Conservation (phyloP, 2,329 filamentous ascomycete species). For the Fusarium sublunatum region DNA sequence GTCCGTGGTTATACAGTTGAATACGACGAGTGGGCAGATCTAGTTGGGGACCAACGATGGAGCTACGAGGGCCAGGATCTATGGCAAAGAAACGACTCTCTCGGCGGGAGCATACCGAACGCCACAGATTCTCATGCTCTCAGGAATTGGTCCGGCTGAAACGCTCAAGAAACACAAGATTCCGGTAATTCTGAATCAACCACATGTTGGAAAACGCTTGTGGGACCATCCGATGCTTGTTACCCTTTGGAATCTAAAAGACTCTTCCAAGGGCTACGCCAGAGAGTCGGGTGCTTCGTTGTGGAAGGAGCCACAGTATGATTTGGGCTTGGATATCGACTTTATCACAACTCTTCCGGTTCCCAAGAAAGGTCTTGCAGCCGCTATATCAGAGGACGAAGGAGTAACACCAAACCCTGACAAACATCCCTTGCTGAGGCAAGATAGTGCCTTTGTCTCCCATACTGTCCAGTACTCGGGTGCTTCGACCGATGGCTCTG, state of each 20-base stretch:
- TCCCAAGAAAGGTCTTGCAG: background rate
- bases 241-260: no score
- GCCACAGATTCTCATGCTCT: slow-evolving; percentile 53
- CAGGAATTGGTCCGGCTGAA: slow-evolving; percentile 50
- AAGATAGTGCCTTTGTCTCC: background rate
- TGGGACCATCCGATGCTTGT: no score
- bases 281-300: background rate
- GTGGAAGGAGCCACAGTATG: background rate
- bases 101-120: slow-evolving; percentile 52
- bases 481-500: background rate
- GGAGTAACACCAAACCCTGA: background rate
- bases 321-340: background rate
- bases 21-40: slow-evolving; percentile 58
- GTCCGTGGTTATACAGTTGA: slow-evolving; percentile 57
- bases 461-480: background rate
- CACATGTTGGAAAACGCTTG: no score
- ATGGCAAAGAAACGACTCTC: slow-evolving; percentile 51
- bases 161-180: slow-evolving; percentile 21
- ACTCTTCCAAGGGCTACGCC: background rate
- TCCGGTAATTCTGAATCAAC: no score
- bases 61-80: slow-evolving; percentile 54
- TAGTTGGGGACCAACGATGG: slow-evolving; percentile 55
- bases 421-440: background rate
- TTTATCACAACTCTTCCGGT: background rate
- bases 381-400: background rate